phyloP scores from a whole-genome alignment of 2,329 filamentous ascomycete species.

The Sporothrix brunneoviolacea region DNA sequence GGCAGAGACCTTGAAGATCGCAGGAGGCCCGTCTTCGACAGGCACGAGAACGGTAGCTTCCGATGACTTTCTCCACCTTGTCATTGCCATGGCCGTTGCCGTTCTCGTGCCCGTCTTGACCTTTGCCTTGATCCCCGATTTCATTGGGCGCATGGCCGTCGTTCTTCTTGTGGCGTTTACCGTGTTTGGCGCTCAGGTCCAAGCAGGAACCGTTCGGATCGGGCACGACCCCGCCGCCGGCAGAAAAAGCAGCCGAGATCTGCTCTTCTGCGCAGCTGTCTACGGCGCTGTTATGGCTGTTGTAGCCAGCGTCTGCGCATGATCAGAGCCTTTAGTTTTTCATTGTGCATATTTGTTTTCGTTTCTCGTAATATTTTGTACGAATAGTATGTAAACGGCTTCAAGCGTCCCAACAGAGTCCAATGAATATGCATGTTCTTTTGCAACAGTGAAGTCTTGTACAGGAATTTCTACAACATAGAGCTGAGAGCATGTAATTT shows the following conservation, averaged over 20 bases:
- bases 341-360: background rate
- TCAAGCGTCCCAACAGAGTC: too few species aligned
- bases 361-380: too few species aligned
- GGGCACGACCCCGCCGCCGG: background rate
- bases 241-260: conserved; percentile 3
- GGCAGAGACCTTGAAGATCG: background rate
- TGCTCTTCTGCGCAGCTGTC: conserved; percentile 13
- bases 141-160: conserved; percentile 51
- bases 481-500: too few species aligned
- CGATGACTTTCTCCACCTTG: conserved; percentile 24
- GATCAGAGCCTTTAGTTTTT: background rate
- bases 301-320: conserved; percentile 8
- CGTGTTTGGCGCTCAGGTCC: conserved; percentile 22
- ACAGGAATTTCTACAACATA: too few species aligned
- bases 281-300: conserved; percentile 18
- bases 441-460: too few species aligned
- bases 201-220: conserved; percentile 6
- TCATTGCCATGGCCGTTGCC: conserved; percentile 41
- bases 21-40: background rate
- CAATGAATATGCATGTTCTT: too few species aligned
- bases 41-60: background rate
- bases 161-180: conserved; percentile 46
- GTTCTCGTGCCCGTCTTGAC: conserved; percentile 52
- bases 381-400: too few species aligned
- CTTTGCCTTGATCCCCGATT: conserved; percentile 51